phyloP scores from a whole-genome alignment of 1,139 yeast species.

The Suhomyces atakaporum region DNA sequence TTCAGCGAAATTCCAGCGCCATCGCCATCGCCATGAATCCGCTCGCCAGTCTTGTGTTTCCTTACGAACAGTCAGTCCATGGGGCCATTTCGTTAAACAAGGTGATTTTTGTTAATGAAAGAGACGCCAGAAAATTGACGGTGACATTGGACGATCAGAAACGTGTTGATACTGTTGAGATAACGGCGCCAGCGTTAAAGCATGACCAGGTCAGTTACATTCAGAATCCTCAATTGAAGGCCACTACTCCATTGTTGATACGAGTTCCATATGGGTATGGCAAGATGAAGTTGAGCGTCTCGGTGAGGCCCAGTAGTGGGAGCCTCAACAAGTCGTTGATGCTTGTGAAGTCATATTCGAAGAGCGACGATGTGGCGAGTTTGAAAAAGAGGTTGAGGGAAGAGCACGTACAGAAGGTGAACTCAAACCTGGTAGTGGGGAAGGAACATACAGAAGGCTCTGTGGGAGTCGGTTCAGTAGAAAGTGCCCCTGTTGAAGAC shows the following conservation, averaged over 20 bases:
- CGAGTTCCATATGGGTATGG: slow-evolving; percentile 24
- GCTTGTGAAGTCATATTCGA: slow-evolving; percentile 28
- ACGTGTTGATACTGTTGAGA: slow-evolving; percentile 20
- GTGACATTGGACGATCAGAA: slow-evolving; percentile 23
- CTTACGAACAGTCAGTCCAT: slow-evolving; percentile 23
- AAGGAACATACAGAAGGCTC: background rate
- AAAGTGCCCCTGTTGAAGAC: slow-evolving; percentile 4
- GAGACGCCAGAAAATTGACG: slow-evolving; percentile 23
- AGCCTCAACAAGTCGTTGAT: slow-evolving; percentile 23
- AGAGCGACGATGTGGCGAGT: slow-evolving; percentile 13
- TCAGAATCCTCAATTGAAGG: slow-evolving; percentile 21
- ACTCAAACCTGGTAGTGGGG: background rate
- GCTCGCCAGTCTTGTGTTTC: slow-evolving; percentile 25
- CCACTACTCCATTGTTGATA: slow-evolving; percentile 30
- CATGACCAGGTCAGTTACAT: slow-evolving; percentile 26
- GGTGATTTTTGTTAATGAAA: slow-evolving; percentile 25
- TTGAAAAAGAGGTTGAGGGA: slow-evolving; percentile 10
- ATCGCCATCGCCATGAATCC: slow-evolving; percentile 3
- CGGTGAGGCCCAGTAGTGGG: slow-evolving; percentile 19
- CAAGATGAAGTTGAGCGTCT: slow-evolving; percentile 31
- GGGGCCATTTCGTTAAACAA: slow-evolving; percentile 25
- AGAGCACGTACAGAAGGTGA: background rate
- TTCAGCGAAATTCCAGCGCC: background rate
- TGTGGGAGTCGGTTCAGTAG: slow-evolving; percentile 3
- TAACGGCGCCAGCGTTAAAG: slow-evolving; percentile 11